A percentile compares a stretch with the other conserved stretches of the same genome.
Evolutionary conservation across 441 rosid genomes (phyloP).

Genomic region (Populus trichocarpa): DNA sequence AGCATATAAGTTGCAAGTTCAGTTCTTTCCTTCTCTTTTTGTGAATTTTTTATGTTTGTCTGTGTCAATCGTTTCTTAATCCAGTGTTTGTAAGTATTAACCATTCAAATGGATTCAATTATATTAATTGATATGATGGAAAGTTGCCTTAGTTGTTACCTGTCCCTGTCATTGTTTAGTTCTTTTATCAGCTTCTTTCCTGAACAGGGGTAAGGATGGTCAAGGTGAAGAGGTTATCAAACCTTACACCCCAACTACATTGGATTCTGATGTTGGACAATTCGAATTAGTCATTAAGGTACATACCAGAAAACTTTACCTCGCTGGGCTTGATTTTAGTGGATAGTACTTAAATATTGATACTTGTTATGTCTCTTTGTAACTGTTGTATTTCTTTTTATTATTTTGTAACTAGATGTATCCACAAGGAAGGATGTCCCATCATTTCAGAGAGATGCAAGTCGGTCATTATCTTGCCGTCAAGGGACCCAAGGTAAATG

Average conservation of each 20-base stretch:
- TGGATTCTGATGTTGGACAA: conserved; percentile 88
- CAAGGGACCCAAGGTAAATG: conserved; percentile 88
- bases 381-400: conserved; percentile 5
- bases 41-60: background rate
- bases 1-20: conserved; percentile 93
- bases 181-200: background rate
- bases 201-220: conserved; percentile 77
- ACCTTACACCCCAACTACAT: conserved; percentile 90
- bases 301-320: background rate
- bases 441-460: conserved; percentile 87
- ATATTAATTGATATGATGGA: background rate
- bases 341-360: background rate
- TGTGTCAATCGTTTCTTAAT: background rate
- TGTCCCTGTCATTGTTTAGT: background rate
- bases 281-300: conserved; percentile 94
- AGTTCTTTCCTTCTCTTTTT: background rate
- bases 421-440: conserved; percentile 97
- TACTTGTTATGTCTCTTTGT: background rate
- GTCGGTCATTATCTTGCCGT: conserved; percentile 83
- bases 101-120: background rate
- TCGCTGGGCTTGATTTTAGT: conserved; percentile 2
- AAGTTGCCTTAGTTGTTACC: background rate
- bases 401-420: conserved; percentile 59
- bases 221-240: conserved; percentile 81
- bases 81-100: background rate